Conservation (phyloP, 768 basidiomycete species). For the Tremella yokohamensis region DNA sequence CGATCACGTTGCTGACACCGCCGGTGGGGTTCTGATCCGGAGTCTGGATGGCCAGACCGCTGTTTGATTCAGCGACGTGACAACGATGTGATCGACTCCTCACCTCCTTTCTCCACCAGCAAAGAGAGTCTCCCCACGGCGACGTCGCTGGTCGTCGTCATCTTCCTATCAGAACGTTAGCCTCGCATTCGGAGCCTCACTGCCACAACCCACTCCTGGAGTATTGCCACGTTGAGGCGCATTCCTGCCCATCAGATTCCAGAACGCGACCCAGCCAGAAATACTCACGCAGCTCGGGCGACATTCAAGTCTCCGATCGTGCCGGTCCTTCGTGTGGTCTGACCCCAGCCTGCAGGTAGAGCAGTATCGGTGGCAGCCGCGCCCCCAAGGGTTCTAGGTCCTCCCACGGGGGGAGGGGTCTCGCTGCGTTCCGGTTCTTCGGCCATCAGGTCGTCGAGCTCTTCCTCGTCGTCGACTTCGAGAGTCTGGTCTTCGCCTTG, state of each 20-base stretch:
- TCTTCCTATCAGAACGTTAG: conserved; percentile 56
- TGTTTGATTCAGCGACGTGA: conserved; percentile 47
- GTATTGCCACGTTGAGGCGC: no score
- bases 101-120: conserved; percentile 94
- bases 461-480: not conserved
- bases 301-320: conserved; percentile 17
- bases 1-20: conserved; percentile 28
- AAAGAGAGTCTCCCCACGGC: conserved; percentile 67
- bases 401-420: conserved; percentile 11
- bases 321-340: conserved; percentile 23
- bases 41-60: conserved; percentile 84
- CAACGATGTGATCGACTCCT: conserved; percentile 4
- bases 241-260: not conserved
- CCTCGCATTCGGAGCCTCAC: no score
- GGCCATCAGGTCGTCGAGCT: not conserved
- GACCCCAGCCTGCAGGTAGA: conserved; percentile 39
- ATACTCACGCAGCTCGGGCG: not conserved
- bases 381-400: conserved; percentile 27
- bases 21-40: conserved; percentile 61
- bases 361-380: conserved; percentile 16
- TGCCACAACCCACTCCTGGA: no score
- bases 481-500: conserved; percentile 26
- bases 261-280: no score
- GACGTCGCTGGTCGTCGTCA: conserved; percentile 34
- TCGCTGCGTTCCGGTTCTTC: conserved; percentile 14